Evolutionary conservation across 192 early-diverging fungal genomes (phyloP).

Genomic region (Backusella tuberculispora): DNA sequence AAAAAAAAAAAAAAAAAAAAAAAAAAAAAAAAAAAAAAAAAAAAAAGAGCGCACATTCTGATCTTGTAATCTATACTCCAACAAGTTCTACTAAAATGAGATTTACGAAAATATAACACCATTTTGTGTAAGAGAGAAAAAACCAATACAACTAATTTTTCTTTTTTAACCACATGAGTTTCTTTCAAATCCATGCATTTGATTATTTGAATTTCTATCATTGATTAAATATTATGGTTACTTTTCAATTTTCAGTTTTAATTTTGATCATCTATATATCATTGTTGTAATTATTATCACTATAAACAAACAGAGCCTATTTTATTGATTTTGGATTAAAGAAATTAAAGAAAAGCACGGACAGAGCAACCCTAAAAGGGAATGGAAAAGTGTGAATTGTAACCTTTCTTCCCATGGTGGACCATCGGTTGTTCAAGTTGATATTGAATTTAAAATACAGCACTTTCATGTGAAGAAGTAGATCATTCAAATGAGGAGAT

Average conservation of each 20-base stretch:
- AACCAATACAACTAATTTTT: neutral
- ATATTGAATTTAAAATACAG: conserved; percentile 10
- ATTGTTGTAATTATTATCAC: neutral
- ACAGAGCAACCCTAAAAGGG: conserved; percentile 11
- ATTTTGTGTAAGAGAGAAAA: conserved; percentile 5
- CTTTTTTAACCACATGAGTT: conserved; percentile 6
- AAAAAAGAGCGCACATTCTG: neutral
- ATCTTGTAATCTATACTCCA: neutral
- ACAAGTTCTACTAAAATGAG: conserved; percentile 1
- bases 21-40: too few species aligned
- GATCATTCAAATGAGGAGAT: conserved; percentile 2
- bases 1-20: too few species aligned
- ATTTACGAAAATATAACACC: neutral
- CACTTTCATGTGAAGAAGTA: conserved; percentile 15
- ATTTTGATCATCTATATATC: neutral
- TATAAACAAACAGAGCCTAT: neutral
- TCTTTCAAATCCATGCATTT: neutral
- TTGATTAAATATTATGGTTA: neutral
- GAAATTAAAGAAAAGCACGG: neutral
- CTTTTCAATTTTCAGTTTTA: too few species aligned
- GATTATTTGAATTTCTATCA: neutral
- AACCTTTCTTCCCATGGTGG: neutral
- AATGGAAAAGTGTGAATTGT: neutral
- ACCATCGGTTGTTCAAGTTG: conserved; percentile 3
- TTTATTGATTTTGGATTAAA: neutral